These are phyloP conservation scores for Melanomma pulvis-pyrius DNA, from an alignment of 495 filamentous ascomycete genomes.

Conservation along the genomic window DNA sequence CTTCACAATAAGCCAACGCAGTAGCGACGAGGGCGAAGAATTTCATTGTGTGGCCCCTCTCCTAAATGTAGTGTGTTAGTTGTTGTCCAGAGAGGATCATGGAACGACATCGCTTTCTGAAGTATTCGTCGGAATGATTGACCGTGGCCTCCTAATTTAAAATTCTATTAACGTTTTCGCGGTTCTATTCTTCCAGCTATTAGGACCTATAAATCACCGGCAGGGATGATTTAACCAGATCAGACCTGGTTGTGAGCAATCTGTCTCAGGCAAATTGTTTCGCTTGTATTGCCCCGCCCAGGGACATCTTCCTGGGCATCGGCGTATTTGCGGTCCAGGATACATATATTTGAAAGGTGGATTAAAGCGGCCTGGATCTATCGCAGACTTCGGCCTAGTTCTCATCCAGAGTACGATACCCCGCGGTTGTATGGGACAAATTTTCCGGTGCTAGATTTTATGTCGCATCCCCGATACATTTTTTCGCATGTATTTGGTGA, in stretches of 20 bases:
- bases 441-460: not conserved
- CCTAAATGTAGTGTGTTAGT: too few relatives aligned
- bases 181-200: not conserved
- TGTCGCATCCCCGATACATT: too few relatives aligned
- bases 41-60: not conserved
- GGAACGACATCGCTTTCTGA: not conserved
- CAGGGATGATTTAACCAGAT: constrained; percentile 5
- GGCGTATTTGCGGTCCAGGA: not conserved
- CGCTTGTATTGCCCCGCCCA: not conserved
- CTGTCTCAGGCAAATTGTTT: not conserved
- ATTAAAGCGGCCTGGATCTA: not conserved
- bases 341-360: not conserved
- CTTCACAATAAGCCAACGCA: not conserved
- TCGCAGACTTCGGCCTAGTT: not conserved
- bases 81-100: not conserved
- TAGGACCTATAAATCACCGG: not conserved
- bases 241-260: not conserved
- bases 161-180: not conserved
- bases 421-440: not conserved
- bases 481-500: too few relatives aligned
- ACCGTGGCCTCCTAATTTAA: not conserved
- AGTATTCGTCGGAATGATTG: not conserved
- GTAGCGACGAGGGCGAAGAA: not conserved
- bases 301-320: not conserved
- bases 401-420: not conserved